Evolutionary conservation across 2,329 filamentous ascomycete species (phyloP), one percentile per base, ranked within the genome.

Genomic region (Myriosclerotinia duriaeana): DNA sequence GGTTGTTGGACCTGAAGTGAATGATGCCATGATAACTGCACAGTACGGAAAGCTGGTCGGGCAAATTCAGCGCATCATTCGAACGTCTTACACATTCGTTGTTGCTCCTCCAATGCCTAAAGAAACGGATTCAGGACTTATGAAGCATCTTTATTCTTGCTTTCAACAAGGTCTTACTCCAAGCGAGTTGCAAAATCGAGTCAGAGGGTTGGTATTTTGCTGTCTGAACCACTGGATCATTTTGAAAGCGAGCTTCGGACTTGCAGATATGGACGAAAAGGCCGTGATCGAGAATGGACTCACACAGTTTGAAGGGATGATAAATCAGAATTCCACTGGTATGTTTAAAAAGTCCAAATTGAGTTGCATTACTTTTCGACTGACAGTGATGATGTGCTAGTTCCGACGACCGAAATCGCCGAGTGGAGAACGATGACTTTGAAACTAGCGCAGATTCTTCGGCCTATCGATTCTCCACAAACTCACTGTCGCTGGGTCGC

Each of bases 41-140:
- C 22, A 12, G 11, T 52, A 40, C 30, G 12, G 20, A 36, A n/a
- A 17, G 11, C 30, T 62, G 22, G 5, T 3, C 5, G 46, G 38
- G 38, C 30, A 52, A 17, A 62, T 53, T 15, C 59, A 62, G 17
- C 26, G 48, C 20, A 50, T 62, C n/a, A 15, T 62, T 20, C 7
- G 14, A n/a, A 22, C 2, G 20, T 50, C 20, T n/a, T 53, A 26
- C 38, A 34, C 40, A 20, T 34, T 48, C n/a, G 7, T n/a, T n/a
- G 3, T 30, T 15, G 15, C 36, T 17, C 44, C 20, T 11, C 59
- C 44, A 62, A 11, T 14, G 20, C 30, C 36, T 15, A 20, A 22
- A 9, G 17, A 7, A 62, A 20, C 34, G 22, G 20, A 20, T 15
- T 3, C 36, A 30, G 8, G 1, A 22, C 4, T 22, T 38, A 14